These are phyloP conservation scores for Penicillium sp. DNA, from an alignment of 2,329 filamentous ascomycete species.

Conservation along the genomic window DNA sequence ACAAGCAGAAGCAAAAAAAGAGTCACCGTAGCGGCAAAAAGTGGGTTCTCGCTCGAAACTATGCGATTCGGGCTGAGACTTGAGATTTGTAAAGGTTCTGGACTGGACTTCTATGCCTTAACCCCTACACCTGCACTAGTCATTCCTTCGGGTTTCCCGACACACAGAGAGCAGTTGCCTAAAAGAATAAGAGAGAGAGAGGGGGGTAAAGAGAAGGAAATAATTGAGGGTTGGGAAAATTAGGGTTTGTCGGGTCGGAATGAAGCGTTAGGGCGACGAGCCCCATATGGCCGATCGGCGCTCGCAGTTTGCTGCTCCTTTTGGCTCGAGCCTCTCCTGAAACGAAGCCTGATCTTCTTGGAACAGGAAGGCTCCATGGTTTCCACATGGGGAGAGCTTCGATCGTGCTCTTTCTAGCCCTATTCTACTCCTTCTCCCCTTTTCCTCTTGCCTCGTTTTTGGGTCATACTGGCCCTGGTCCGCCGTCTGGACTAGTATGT, in stretches of 20 bases:
- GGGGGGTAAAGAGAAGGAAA: too few species aligned
- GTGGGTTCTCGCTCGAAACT: background rate
- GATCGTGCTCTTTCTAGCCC: background rate
- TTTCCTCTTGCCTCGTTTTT: background rate
- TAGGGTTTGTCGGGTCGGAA: slow-evolving; percentile 2
- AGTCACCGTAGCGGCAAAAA: too few species aligned
- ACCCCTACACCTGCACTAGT: too few species aligned
- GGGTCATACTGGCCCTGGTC: background rate
- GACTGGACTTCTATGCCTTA: too few species aligned
- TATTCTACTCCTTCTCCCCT: background rate
- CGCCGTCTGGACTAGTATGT: background rate
- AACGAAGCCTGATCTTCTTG: background rate
- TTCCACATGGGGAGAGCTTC: slow-evolving; percentile 1
- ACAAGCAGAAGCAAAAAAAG: background rate
- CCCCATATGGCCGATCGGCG: background rate
- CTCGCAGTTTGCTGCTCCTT: background rate
- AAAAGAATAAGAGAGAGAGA: too few species aligned
- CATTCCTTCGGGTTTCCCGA: too few species aligned
- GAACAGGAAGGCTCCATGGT: slow-evolving; percentile 2
- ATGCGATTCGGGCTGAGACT: background rate
- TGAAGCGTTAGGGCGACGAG: background rate
- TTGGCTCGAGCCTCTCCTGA: background rate
- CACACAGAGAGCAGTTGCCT: too few species aligned
- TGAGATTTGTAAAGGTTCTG: too few species aligned
- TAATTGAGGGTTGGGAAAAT: background rate